Evolutionary conservation across 2,329 filamentous ascomycete species (phyloP).

Genomic region (Hypoxylon rubiginosum): DNA sequence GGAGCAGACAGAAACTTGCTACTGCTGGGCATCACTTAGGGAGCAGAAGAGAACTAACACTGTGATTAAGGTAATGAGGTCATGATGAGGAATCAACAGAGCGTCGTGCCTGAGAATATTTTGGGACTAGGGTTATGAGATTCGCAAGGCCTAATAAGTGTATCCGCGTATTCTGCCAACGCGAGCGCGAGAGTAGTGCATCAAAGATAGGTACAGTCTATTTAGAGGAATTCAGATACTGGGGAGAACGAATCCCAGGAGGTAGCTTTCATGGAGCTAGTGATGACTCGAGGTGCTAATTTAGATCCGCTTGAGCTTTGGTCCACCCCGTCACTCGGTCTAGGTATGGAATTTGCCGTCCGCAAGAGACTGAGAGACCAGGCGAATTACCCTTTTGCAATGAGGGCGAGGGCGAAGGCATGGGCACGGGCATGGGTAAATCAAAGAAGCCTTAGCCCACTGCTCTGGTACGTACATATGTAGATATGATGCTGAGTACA

Average conservation of each 20-base stretch:
- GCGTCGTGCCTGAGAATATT: constrained; percentile 21
- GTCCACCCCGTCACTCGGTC: constrained; percentile 16
- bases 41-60: constrained; percentile 10
- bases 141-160: constrained; percentile 18
- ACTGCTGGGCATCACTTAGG: constrained; percentile 16
- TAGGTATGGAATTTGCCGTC: constrained; percentile 28
- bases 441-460: constrained; percentile 39
- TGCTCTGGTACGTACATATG: constrained; percentile 33
- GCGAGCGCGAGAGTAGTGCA: constrained; percentile 22
- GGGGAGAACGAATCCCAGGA: constrained; percentile 6
- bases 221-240: constrained; percentile 19
- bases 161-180: constrained; percentile 28
- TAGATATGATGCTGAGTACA: constrained; percentile 27
- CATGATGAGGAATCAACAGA: constrained; percentile 22
- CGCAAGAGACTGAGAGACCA: constrained; percentile 22
- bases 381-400: constrained; percentile 33
- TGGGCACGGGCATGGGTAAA: constrained; percentile 39
- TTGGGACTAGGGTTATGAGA: constrained; percentile 8
- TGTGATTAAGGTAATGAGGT: constrained; percentile 32
- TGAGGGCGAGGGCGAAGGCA: constrained; percentile 38
- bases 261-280: constrained; percentile 6
- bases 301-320: constrained; percentile 24
- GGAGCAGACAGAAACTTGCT: constrained; percentile 8
- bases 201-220: constrained; percentile 22
- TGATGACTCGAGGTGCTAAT: constrained; percentile 27